phyloP scores from a whole-genome alignment of 2,329 filamentous ascomycete genomes.

The Ophiostoma perfectum region DNA sequence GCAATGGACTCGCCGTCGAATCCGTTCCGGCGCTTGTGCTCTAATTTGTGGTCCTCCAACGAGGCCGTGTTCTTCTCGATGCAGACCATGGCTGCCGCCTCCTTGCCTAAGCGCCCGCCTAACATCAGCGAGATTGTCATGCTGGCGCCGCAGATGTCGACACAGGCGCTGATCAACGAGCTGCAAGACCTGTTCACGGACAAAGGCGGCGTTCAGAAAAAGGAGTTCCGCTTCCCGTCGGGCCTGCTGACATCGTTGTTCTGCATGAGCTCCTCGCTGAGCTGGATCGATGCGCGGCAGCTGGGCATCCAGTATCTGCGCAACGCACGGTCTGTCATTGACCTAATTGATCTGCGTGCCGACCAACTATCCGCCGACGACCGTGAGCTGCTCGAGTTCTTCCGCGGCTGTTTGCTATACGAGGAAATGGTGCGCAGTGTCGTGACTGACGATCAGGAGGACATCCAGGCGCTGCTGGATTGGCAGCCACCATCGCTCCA shows the following conservation, averaged over 20 bases:
- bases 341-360: slow-evolving; percentile 20
- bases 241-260: slow-evolving; percentile 37
- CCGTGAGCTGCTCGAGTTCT: slow-evolving; percentile 34
- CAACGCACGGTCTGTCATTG: slow-evolving; percentile 29
- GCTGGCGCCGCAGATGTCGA: slow-evolving; percentile 35
- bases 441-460: slow-evolving; percentile 34
- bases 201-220: not conserved
- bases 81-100: slow-evolving; percentile 40
- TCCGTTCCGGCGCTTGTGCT: slow-evolving; percentile 37
- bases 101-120: slow-evolving; percentile 34
- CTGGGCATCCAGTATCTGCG: slow-evolving; percentile 27
- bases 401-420: slow-evolving; percentile 38
- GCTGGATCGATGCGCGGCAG: slow-evolving; percentile 37
- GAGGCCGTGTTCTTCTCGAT: slow-evolving; percentile 37
- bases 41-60: slow-evolving; percentile 36
- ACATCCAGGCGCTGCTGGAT: slow-evolving; percentile 25
- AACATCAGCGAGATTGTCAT: slow-evolving; percentile 36
- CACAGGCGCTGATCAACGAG: slow-evolving; percentile 34
- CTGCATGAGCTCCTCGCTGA: slow-evolving; percentile 38
- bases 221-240: slow-evolving; percentile 30
- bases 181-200: slow-evolving; percentile 29
- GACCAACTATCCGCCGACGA: slow-evolving; percentile 27
- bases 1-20: slow-evolving; percentile 39
- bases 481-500: slow-evolving; percentile 15
- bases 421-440: slow-evolving; percentile 39